Evolutionary conservation across 2,329 filamentous ascomycete species (phyloP), one percentile per base, ranked within the genome.

Genomic region (Venturia oleaginea): DNA sequence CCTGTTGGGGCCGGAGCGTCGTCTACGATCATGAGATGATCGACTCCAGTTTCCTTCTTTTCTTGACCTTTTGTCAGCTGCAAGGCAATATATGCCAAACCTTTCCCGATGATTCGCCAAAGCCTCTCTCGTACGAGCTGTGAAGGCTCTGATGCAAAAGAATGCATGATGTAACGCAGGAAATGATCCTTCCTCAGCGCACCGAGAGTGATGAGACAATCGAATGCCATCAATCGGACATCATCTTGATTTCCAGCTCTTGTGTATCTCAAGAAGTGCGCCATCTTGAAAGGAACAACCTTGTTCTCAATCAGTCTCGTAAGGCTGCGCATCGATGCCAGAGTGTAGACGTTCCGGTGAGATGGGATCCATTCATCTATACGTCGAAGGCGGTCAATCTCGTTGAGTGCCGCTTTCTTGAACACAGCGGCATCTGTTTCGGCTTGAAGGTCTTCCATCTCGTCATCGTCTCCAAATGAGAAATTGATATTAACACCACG

Each of bases 321-420:
- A 66, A 84, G 79, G 72, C 84, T 86, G n/a, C 83, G 78, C 22
- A 88, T 76, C 24, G 84, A 84, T 15, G 85, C 84, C 15, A 79
- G 79, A 1, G 85, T 84, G 71, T 86, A 86, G 30, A 86, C 74
- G 68, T 88, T 88, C 64, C 86, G 84, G 70, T 82, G 86, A 0
- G 85, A 87, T 46, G 83, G 81, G 1, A 85, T 84, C 84, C 84
- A 88, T 71, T 88, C 85, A 68, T 88, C 85, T 71, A 87, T 83
- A 42, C 85, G 79, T 64, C 85, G 78, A 67, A 86, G 84, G 38
- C 85, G 80, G 67, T 86, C 83, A 42, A 88, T 83, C 70, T 86
- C 84, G 32, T 82, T 80, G 32, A 87, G 76, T 3, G 83, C 83
- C 63, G 83, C 81, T 65, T 78, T 77, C 65, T 83, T 80, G 43